A percentile compares a stretch with the other conserved stretches of the same genome.
Evolutionary conservation across 352 stramenopile species (phyloP).

Genomic region (Pythium sukuiense): DNA sequence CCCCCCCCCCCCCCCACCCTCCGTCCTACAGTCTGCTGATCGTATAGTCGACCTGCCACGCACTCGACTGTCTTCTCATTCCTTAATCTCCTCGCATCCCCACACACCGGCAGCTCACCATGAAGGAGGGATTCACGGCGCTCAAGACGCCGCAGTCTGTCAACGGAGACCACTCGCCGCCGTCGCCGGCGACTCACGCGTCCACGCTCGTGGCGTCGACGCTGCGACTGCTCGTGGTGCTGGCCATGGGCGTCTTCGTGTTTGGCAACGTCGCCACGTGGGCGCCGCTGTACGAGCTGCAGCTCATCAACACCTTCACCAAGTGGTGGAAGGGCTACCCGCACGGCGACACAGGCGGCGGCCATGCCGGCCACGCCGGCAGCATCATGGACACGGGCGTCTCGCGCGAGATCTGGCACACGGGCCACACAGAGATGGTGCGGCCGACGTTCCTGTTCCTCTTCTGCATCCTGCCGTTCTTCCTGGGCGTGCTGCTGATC

Average conservation of each 20-base stretch:
- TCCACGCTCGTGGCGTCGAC: conserved; percentile 19
- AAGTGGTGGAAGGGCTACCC: conserved; percentile 64
- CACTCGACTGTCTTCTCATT: too few relatives aligned
- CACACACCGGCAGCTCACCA: neutral
- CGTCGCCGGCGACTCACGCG: neutral
- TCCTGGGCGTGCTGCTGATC: conserved; percentile 53
- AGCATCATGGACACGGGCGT: conserved; percentile 50
- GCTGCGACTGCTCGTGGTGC: conserved; percentile 30
- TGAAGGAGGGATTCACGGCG: conserved; percentile 7
- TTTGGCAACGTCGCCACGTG: conserved; percentile 66
- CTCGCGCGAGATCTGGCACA: conserved; percentile 50
- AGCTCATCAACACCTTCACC: conserved; percentile 53
- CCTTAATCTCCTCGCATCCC: too few relatives aligned
- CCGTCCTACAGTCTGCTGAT: too few relatives aligned
- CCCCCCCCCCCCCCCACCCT: too few relatives aligned
- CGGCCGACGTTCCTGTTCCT: conserved; percentile 66
- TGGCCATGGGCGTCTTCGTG: conserved; percentile 35
- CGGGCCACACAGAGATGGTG: conserved; percentile 68
- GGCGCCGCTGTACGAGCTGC: conserved; percentile 51
- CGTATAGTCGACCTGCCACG: too few relatives aligned
- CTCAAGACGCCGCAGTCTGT: conserved; percentile 14
- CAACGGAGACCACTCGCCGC: neutral
- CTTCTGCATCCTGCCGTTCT: conserved; percentile 63
- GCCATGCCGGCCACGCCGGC: conserved; percentile 35
- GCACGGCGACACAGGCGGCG: conserved; percentile 23